These are phyloP conservation scores for Brassica hybrid DNA, from an alignment of 441 rosid genomes.

Conservation along the genomic window DNA sequence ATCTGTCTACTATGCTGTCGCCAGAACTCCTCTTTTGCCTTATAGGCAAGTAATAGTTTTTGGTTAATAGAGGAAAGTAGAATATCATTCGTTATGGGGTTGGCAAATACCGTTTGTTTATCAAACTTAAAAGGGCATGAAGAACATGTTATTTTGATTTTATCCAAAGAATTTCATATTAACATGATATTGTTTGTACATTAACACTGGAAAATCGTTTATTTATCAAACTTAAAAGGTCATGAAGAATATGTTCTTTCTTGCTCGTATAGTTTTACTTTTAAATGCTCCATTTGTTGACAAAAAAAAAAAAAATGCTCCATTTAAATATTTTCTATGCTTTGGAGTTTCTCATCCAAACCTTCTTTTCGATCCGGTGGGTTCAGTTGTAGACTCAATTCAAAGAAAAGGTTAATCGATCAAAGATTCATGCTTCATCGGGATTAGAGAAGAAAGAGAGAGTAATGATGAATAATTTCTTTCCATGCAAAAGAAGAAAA, in stretches of 20 bases:
- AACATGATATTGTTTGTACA: neutral
- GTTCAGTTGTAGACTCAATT: slow-evolving; percentile 35
- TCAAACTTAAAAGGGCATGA: slow-evolving; percentile 7
- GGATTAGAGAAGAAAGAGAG: slow-evolving; percentile 47
- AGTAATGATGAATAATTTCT: slow-evolving; percentile 38
- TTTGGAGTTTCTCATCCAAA: slow-evolving; percentile 27
- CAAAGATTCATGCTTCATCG: slow-evolving; percentile 45
- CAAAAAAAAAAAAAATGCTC: neutral
- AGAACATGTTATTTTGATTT: slow-evolving; percentile 16
- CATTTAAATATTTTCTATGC: neutral
- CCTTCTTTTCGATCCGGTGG: slow-evolving; percentile 38
- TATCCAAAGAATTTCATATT: neutral
- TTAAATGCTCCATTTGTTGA: neutral
- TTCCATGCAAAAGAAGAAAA: slow-evolving; percentile 47
- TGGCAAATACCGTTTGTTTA: slow-evolving; percentile 1
- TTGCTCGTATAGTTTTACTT: slow-evolving; percentile 22
- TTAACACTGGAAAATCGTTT: neutral
- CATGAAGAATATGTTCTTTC: slow-evolving; percentile 25
- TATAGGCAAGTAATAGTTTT: too few relatives aligned
- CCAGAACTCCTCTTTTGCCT: too few relatives aligned
- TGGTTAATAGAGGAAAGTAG: too few relatives aligned
- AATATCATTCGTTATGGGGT: too few relatives aligned
- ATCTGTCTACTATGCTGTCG: too few relatives aligned
- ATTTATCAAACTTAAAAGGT: slow-evolving; percentile 17
- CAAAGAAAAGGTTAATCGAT: slow-evolving; percentile 37